phyloP scores from a whole-genome alignment of 768 basidiomycete species.

The Russula virescens region DNA sequence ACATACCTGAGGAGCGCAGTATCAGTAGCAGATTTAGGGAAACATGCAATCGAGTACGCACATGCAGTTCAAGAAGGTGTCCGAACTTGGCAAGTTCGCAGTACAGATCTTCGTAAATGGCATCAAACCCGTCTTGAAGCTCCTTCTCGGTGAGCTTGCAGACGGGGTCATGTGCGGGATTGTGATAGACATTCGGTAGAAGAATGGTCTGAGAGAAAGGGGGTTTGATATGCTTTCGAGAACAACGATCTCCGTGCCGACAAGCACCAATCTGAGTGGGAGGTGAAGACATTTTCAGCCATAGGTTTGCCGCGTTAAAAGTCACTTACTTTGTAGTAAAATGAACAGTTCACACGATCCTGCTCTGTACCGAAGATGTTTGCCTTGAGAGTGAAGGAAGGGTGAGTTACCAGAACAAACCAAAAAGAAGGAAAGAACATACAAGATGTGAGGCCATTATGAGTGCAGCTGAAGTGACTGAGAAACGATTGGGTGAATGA shows the following conservation, averaged over 20 bases:
- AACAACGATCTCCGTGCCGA: slow-evolving; percentile 96
- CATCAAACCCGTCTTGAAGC: slow-evolving; percentile 86
- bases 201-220: slow-evolving; percentile 97
- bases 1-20: slow-evolving; percentile 57
- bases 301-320: background rate
- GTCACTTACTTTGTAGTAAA: slow-evolving; percentile 84
- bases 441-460: slow-evolving; percentile 76
- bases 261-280: slow-evolving; percentile 88
- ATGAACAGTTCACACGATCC: slow-evolving; percentile 96
- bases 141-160: slow-evolving; percentile 86
- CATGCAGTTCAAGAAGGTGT: slow-evolving; percentile 92
- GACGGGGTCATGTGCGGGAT: slow-evolving; percentile 89
- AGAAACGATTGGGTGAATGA: no score
- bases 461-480: background rate
- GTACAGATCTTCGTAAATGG: slow-evolving; percentile 92
- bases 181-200: slow-evolving; percentile 96
- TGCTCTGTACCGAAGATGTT: slow-evolving; percentile 96
- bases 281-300: slow-evolving; percentile 18
- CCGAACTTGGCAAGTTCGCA: slow-evolving; percentile 95
- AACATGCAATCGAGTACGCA: slow-evolving; percentile 35
- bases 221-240: slow-evolving; percentile 95
- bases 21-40: background rate
- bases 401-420: background rate
- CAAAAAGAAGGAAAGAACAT: slow-evolving; percentile 26
- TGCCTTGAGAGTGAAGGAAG: slow-evolving; percentile 43